Conservation (phyloP, 768 basidiomycete genomes). For the Rhodotorula diobovata region DNA sequence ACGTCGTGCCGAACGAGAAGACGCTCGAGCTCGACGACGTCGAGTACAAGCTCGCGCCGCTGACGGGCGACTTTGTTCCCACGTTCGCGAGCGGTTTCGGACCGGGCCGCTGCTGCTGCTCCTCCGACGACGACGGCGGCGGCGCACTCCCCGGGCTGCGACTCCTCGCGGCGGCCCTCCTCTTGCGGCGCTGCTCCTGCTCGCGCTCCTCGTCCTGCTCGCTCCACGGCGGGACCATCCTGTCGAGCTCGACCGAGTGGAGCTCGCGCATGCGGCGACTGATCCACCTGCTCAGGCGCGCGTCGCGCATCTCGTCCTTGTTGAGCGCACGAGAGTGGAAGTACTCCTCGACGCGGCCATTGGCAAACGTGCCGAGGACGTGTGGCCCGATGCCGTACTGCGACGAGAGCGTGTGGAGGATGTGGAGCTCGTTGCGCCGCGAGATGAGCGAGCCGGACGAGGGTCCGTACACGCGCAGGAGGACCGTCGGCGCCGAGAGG, state of each 20-base stretch:
- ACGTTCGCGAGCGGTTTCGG: not conserved
- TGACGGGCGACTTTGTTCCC: conserved; percentile 1
- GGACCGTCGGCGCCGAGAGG: conserved; percentile 55
- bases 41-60: conserved; percentile 30
- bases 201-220: conserved; percentile 8
- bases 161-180: not conserved
- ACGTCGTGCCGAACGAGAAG: conserved; percentile 39
- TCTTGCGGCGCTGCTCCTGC: not conserved
- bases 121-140: not conserved
- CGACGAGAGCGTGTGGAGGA: conserved; percentile 82
- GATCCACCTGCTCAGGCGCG: conserved; percentile 73
- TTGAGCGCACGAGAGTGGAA: conserved; percentile 81
- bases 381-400: conserved; percentile 81
- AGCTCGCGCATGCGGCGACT: conserved; percentile 94
- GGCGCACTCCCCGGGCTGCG: conserved; percentile 3
- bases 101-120: not conserved
- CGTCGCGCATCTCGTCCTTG: conserved; percentile 70
- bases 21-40: conserved; percentile 36
- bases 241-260: conserved; percentile 78
- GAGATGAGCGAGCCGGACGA: conserved; percentile 82
- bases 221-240: conserved; percentile 51
- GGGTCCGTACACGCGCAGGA: conserved; percentile 87
- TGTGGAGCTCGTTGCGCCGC: conserved; percentile 76
- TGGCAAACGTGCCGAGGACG: conserved; percentile 89
- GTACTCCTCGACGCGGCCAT: conserved; percentile 92